Evolutionary conservation across 1,284 basidiomycete genomes (phyloP).

Genomic region (Sporisorium iseilematis-ciliati): DNA sequence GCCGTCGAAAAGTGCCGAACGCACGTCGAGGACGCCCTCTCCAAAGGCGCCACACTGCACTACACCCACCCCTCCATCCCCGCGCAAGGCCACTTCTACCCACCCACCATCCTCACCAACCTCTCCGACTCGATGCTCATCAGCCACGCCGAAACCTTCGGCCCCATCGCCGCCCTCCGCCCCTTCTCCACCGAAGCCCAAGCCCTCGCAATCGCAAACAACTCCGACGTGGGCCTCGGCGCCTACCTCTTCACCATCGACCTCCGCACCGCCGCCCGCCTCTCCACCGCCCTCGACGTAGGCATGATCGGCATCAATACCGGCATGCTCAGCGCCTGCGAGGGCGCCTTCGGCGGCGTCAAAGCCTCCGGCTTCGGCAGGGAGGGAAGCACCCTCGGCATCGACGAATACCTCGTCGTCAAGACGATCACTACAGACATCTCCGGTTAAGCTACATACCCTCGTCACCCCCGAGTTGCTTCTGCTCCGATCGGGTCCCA

Average conservation of each 20-base stretch:
- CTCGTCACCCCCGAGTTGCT: too few species aligned
- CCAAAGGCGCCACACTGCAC: constrained; percentile 40
- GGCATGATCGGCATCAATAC: constrained; percentile 60
- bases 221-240: constrained; percentile 50
- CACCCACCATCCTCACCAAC: constrained; percentile 58
- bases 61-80: constrained; percentile 25
- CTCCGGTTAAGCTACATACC: too few species aligned
- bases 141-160: constrained; percentile 60
- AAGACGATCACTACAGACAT: constrained; percentile 45
- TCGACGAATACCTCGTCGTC: constrained; percentile 42
- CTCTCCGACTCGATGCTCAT: constrained; percentile 54
- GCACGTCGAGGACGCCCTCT: constrained; percentile 42
- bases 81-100: constrained; percentile 46
- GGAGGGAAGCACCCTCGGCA: constrained; percentile 33
- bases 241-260: constrained; percentile 56
- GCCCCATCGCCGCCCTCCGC: constrained; percentile 56
- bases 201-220: constrained; percentile 47
- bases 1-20: constrained; percentile 45
- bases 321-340: constrained; percentile 48
- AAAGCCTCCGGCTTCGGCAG: constrained; percentile 47
- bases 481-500: too few species aligned
- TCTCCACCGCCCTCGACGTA: constrained; percentile 44
- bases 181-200: constrained; percentile 59
- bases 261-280: constrained; percentile 32
- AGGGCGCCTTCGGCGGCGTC: constrained; percentile 44